These are phyloP conservation scores for Lasiosphaeria hispida DNA, from an alignment of 495 filamentous ascomycete species.

Conservation along the genomic window DNA sequence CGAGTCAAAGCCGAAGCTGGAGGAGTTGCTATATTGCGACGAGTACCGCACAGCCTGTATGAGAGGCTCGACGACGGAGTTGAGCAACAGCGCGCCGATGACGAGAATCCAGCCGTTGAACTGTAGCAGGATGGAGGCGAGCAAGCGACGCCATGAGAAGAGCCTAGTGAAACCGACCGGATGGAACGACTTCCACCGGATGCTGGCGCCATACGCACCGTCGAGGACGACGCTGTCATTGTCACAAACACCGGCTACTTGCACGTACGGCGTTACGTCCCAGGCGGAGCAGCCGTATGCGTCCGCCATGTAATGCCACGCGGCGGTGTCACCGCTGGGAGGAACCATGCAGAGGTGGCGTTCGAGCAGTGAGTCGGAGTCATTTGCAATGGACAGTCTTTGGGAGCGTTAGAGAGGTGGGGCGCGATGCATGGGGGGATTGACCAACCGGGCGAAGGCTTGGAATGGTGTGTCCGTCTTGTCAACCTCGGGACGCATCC, in stretches of 20 bases:
- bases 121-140: slow-evolving; percentile 7
- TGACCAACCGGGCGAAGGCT: slow-evolving; percentile 38
- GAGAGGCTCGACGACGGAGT: no score
- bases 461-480: slow-evolving; percentile 42
- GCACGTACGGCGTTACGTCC: slow-evolving; percentile 14
- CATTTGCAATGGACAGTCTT: slow-evolving; percentile 27
- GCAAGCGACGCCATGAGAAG: slow-evolving; percentile 7
- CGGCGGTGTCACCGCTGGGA: background rate
- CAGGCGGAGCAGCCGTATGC: slow-evolving; percentile 12
- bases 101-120: background rate
- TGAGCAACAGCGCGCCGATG: background rate
- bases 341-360: slow-evolving; percentile 17
- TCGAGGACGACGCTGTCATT: slow-evolving; percentile 22
- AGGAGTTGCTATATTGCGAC: no score
- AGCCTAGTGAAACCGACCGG: background rate
- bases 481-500: slow-evolving; percentile 32
- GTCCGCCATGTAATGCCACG: slow-evolving; percentile 10
- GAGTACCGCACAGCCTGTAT: no score
- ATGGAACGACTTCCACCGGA: slow-evolving; percentile 16
- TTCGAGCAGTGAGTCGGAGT: slow-evolving; percentile 24
- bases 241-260: slow-evolving; percentile 18
- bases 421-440: background rate
- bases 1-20: no score
- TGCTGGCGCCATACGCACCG: slow-evolving; percentile 21
- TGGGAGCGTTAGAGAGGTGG: background rate